Base-by-base conservation (phyloP, 1,139 yeast genomes). In the Fermentozyma sake region DNA sequence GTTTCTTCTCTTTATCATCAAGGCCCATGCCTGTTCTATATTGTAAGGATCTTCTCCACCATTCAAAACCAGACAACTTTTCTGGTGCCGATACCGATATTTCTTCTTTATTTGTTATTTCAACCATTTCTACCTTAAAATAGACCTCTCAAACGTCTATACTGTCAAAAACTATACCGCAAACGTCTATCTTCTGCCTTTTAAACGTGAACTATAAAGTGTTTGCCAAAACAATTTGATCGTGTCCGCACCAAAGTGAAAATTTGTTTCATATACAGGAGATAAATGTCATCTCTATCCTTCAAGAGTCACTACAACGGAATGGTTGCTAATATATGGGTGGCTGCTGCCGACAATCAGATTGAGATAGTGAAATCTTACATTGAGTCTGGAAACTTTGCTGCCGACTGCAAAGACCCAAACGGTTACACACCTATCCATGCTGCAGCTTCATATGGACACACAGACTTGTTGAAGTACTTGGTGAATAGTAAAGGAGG, bases 371-470 rank as follows among this genome's bases (percentile, higher is more conserved):
- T 91, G 9, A 71, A 76, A 39, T 48, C 66, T 7, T 63, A 67
- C 33, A 56, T 91, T 9, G 59, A 56, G 4, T 50, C 70, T 0
- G 81, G 80, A 1, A 49, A 59, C 9, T 68, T 65, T 37, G 65
- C 77, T 2, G 73, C 96, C 3, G 80, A 85, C 47, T 71, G 80
- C 12, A 76, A 80, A 41, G 98, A 91, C 52, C 82, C 86, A 1
- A 86, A 87, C 46, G 98, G 98, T 0, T 91, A 91, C 55, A 89
- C 97, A 0, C 94, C 97, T 8, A 70, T 91, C 16, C 98, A 91
- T 53, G 98, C 98, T 1, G 96, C 97, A 3, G 94, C 94, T 4
- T 82, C 96, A 1, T 91, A 91, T 51, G 93, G 93, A 5, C 91
- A 91, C 48, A 45, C 61, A 6, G 87, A 80, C 7, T 61, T 93